Conservation (phyloP, 306 rosid species). For the Lathyrus oleraceus region DNA sequence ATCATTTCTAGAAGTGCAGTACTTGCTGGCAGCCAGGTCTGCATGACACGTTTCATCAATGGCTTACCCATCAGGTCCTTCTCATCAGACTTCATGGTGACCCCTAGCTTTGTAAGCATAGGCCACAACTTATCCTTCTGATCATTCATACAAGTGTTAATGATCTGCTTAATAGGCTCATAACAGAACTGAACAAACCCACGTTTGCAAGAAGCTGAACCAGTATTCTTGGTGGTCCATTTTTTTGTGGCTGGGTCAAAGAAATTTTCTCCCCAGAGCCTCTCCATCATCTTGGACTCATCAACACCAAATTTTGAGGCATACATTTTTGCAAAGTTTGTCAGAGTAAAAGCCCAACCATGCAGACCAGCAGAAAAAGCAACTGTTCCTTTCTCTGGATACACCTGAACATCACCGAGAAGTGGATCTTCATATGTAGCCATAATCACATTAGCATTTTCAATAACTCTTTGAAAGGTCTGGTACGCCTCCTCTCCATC, state of each 20-base stretch:
- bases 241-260: constrained; percentile 66
- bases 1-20: constrained; percentile 84
- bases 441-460: constrained; percentile 96
- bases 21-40: constrained; percentile 92
- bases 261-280: constrained; percentile 72
- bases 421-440: constrained; percentile 93
- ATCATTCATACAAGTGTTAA: constrained; percentile 83
- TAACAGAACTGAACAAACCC: constrained; percentile 92
- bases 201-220: constrained; percentile 56
- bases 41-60: constrained; percentile 96
- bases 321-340: constrained; percentile 90
- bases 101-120: constrained; percentile 72
- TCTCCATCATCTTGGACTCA: constrained; percentile 68
- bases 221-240: constrained; percentile 61
- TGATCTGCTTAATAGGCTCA: constrained; percentile 89
- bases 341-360: constrained; percentile 91
- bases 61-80: constrained; percentile 81
- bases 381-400: constrained; percentile 93
- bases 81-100: constrained; percentile 78
- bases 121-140: constrained; percentile 98
- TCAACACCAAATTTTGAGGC: constrained; percentile 94
- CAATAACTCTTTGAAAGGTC: constrained; percentile 76
- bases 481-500: constrained; percentile 97
- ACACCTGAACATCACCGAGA: constrained; percentile 83
- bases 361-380: constrained; percentile 98